Evolutionary conservation across 2,329 filamentous ascomycete species (phyloP), one percentile per base, ranked within the genome.

Genomic region (Coniochaeta sp.): DNA sequence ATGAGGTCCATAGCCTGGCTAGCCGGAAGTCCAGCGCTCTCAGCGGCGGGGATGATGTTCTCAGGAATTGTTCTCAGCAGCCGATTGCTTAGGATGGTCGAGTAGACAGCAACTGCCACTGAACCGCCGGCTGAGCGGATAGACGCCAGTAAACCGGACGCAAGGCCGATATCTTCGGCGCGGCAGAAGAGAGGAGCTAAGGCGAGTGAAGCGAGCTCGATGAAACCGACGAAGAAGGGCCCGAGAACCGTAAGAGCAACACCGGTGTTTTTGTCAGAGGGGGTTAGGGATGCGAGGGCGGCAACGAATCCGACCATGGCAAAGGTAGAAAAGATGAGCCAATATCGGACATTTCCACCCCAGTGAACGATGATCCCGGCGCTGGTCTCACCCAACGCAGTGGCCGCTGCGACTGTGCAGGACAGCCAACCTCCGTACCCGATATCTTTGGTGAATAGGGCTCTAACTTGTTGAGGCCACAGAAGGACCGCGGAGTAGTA

Each of bases 121-220:
- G 22, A 28, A 3, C 22, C 71, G 6, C 71, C 71, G 0, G 71
- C 72, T 1, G 74, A 73, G 6, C 75, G 72, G 34, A 76, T 72
- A 3, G 73, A 74, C 1, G 73, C 74, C 6, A 75, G 66, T 6
- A 75, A 61, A 17, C 74, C 74, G 5, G 72, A 74, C 1, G 75
- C 74, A 8, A 75, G 64, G 24, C 75, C 75, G 40, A 77, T 75
- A 10, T 77, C 73, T 16, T 72, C 67, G 0, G 71, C 67, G 17
- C 70, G 68, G 56, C 71, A 72, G 64, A 76, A 75, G 0, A 74
- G 66, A 16, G 71, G 71, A 1, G 73, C 72, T 26, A 73, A 62
- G 16, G 72, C 70, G 16, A 74, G 62, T 3, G 72, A 70, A 14
- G 67, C 66, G 7, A 73, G 62, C 61, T 74, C 72, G 57, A 73